These are phyloP conservation scores for Spathaspora hagerdaliae DNA, from an alignment of 805 yeast species.

Conservation along the genomic window DNA sequence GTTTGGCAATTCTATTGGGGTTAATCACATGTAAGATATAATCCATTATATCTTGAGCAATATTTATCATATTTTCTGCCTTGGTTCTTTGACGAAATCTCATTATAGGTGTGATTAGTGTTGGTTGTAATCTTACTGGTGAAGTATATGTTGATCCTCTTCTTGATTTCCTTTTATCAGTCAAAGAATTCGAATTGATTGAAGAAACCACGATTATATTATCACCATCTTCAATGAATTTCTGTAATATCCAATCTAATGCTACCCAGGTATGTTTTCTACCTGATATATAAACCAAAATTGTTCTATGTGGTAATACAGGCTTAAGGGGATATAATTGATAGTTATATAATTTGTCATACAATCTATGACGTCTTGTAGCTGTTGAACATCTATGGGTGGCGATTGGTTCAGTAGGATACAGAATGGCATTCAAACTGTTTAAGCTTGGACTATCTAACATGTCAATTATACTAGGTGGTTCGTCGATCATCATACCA, in stretches of 20 bases:
- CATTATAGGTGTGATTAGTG: constrained; percentile 21
- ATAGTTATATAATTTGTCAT: constrained; percentile 43
- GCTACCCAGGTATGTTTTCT: constrained; percentile 81
- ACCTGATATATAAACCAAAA: constrained; percentile 65
- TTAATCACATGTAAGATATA: constrained; percentile 46
- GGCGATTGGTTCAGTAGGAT: constrained; percentile 39
- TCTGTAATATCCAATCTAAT: constrained; percentile 61
- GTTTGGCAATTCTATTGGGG: constrained; percentile 43
- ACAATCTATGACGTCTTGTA: constrained; percentile 44
- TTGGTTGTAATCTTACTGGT: constrained; percentile 4
- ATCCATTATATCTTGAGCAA: constrained; percentile 48
- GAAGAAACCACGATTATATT: constrained; percentile 59
- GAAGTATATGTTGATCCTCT: constrained; percentile 8
- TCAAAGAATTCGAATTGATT: constrained; percentile 22
- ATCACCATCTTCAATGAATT: constrained; percentile 61
- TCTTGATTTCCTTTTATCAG: constrained; percentile 3
- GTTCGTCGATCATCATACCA: constrained; percentile 6
- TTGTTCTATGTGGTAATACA: constrained; percentile 48
- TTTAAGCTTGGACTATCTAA: neutral
- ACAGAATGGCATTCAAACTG: constrained; percentile 7
- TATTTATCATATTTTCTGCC: constrained; percentile 44
- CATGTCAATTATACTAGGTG: neutral
- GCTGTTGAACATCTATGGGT: constrained; percentile 41
- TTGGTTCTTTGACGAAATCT: constrained; percentile 37
- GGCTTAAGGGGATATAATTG: constrained; percentile 30